Conservation (phyloP, 1,284 basidiomycete species). For the Ceratobasidium sp. region DNA sequence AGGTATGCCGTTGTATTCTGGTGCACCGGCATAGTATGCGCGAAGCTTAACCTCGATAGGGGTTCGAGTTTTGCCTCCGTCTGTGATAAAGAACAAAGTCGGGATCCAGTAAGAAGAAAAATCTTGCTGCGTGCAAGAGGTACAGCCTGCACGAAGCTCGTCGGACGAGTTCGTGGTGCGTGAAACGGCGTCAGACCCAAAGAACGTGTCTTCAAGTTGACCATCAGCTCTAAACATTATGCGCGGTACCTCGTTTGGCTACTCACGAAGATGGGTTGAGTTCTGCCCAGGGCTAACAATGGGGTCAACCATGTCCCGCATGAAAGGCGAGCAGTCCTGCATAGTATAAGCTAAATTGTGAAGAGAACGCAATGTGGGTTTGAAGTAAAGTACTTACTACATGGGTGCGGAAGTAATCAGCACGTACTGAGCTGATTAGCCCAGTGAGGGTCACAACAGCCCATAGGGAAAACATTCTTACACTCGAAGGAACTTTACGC, state of each 20-base stretch:
- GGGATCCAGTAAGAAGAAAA: neutral
- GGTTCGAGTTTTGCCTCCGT: neutral
- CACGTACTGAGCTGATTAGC: neutral
- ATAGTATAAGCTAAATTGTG: neutral
- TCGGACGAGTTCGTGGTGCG: neutral
- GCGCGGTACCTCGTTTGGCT: neutral
- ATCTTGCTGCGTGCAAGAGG: neutral
- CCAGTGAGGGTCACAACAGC: neutral
- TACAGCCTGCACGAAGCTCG: neutral
- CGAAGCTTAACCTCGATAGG: neutral
- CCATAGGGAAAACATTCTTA: neutral
- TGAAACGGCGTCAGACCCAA: neutral
- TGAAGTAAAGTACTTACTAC: neutral
- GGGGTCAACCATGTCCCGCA: neutral
- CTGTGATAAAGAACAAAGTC: neutral
- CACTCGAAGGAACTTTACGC: neutral
- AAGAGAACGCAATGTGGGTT: neutral
- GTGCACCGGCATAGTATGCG: neutral
- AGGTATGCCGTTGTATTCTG: neutral
- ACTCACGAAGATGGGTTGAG: neutral
- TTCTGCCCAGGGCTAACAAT: neutral
- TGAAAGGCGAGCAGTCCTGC: neutral
- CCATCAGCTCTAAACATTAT: neutral
- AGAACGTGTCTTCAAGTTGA: neutral
- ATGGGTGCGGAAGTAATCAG: neutral